Evolutionary conservation across 1,284 basidiomycete genomes (phyloP), one percentile per base, ranked within the genome.

Genomic region (Chiua sp.): DNA sequence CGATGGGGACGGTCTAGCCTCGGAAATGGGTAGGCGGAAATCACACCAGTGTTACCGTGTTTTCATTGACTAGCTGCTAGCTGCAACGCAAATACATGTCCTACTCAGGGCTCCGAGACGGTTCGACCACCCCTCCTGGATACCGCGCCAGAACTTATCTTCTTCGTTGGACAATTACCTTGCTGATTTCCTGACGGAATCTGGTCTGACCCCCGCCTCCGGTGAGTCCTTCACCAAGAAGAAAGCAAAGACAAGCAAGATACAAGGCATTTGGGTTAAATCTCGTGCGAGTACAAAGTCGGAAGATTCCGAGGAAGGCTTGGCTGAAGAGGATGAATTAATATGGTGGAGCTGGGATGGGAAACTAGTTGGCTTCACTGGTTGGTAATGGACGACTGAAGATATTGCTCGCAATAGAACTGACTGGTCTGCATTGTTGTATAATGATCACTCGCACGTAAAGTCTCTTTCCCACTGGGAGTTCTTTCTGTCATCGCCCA

Each of bases 301-400:
- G 2, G 39, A 42, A 42, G 28, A 16, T 32, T n/a, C 30, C 2
- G 51, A 60, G 4, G 50, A 62, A 47, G 59, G 60, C 30, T 51
- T 63, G 46, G 61, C 61, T 20, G 88, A 89, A 64, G 85, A 82
- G 22, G 85, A 89, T 54, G 90, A 92, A 66, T 80, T 88, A 82
- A 90, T 92, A 55, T 92, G 90, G 90, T 92, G 90, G 89, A 83
- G 79, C 55, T 92, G 90, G 90, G 84, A 90, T 64, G 88, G 89
- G 12, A 89, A 86, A 68, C 69, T 91, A 60, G 78, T 78, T n/a
- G 89, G 90, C 0, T 89, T 91, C 66, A 72, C 81, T 32, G 88
- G 89, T 55, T 91, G 87, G 87, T 90, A 53, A 72, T 22, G 39
- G 15, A 23, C 30, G 6, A 32, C 30, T 32, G 30, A 32, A 32